Conservation (phyloP, 2,329 filamentous ascomycete genomes). For the Bimuria novae-zelandiae region DNA sequence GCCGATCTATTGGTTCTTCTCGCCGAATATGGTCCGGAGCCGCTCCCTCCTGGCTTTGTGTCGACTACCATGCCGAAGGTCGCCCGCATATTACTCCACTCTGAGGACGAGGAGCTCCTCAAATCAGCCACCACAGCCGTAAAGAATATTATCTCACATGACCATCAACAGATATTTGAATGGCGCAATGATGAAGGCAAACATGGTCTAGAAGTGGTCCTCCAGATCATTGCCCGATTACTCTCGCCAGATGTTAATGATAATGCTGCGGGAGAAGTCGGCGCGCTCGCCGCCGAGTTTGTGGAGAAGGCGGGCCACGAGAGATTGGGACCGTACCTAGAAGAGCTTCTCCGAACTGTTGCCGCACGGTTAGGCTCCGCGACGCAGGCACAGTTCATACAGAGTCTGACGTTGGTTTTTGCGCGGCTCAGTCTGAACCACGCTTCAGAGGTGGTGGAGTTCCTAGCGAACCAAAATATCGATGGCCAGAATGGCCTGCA, state of each 20-base stretch:
- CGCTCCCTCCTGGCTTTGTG: slow-evolving; percentile 85
- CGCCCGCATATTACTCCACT: slow-evolving; percentile 78
- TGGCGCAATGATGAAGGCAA: slow-evolving; percentile 81
- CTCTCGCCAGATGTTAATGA: slow-evolving; percentile 85
- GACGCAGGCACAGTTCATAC: slow-evolving; percentile 85
- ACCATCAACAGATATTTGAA: slow-evolving; percentile 84
- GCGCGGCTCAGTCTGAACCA: slow-evolving; percentile 85
- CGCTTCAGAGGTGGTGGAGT: slow-evolving; percentile 87
- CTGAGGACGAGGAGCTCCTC: slow-evolving; percentile 84
- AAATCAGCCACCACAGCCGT: slow-evolving; percentile 84
- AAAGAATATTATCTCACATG: slow-evolving; percentile 87
- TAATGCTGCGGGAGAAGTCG: slow-evolving; percentile 93
- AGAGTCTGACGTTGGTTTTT: slow-evolving; percentile 94
- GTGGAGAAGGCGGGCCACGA: slow-evolving; percentile 95
- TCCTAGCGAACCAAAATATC: slow-evolving; percentile 83
- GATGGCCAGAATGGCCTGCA: slow-evolving; percentile 80
- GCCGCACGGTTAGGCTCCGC: slow-evolving; percentile 83
- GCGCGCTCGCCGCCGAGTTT: slow-evolving; percentile 88
- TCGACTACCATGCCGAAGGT: slow-evolving; percentile 85
- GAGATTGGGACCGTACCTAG: slow-evolving; percentile 84
- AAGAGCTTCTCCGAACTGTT: slow-evolving; percentile 86
- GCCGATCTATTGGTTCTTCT: slow-evolving; percentile 82
- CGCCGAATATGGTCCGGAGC: slow-evolving; percentile 80
- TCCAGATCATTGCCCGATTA: slow-evolving; percentile 90
- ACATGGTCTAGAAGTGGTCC: slow-evolving; percentile 82